Conservation (phyloP, 208 protist species). For the Blastocrithidia nonstop region DNA sequence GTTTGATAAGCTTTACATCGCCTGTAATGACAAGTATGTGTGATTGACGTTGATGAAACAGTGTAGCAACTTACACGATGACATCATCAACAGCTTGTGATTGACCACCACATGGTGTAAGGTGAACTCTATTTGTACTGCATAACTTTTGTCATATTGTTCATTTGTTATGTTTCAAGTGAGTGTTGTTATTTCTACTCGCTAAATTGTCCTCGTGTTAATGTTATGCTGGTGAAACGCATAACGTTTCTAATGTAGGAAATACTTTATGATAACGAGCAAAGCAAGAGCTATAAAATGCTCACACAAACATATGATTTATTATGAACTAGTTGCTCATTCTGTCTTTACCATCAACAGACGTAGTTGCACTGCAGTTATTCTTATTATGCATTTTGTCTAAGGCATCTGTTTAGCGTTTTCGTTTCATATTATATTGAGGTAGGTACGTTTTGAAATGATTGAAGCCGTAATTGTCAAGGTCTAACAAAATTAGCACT, state of each 20-base stretch:
- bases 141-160: constrained; percentile 30
- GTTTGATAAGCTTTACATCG: no score
- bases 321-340: neutral
- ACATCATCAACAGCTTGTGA: constrained; percentile 57
- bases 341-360: no score
- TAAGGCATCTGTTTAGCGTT: neutral
- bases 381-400: neutral
- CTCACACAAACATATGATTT: constrained; percentile 58
- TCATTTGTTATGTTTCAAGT: neutral
- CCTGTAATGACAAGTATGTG: no score
- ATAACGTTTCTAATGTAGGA: constrained; percentile 33
- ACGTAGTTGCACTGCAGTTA: neutral
- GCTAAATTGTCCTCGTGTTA: constrained; percentile 4
- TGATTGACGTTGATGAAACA: no score
- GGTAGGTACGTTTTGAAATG: constrained; percentile 55
- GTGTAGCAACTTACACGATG: constrained; percentile 32
- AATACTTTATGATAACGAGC: constrained; percentile 43
- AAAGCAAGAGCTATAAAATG: constrained; percentile 82
- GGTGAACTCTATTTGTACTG: constrained; percentile 11
- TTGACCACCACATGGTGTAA: constrained; percentile 67
- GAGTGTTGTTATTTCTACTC: neutral
- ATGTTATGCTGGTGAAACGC: constrained; percentile 8
- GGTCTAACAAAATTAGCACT: constrained; percentile 63
- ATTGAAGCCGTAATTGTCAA: constrained; percentile 83
- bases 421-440: neutral